A percentile compares a stretch with the other conserved stretches of the same genome.
phyloP scores from a whole-genome alignment of 73 alveolate genomes.

The Tetrahymena malaccensis region DNA sequence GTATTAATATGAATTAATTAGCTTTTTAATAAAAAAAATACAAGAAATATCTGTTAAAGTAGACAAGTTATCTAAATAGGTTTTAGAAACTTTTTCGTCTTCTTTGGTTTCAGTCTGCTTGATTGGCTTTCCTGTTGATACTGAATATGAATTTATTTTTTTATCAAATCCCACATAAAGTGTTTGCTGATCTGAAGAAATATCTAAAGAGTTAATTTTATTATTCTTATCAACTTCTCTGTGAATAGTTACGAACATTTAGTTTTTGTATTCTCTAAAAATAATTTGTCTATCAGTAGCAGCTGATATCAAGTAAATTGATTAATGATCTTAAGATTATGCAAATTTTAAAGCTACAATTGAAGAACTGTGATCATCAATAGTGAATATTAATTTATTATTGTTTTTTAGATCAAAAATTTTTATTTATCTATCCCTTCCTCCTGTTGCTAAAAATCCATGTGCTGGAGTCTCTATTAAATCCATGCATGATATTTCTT shows the following conservation, averaged over 20 bases:
- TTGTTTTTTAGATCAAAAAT: conserved; percentile 11
- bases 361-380: conserved; percentile 72
- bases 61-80: conserved; percentile 5
- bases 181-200: conserved; percentile 6
- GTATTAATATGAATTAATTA: neutral
- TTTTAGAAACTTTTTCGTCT: conserved; percentile 1
- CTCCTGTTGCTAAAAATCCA: conserved; percentile 43
- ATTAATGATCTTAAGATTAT: conserved; percentile 21
- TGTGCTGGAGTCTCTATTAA: conserved; percentile 27
- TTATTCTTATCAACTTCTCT: conserved; percentile 9
- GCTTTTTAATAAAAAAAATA: neutral
- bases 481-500: conserved; percentile 56
- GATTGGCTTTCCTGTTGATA: conserved; percentile 22
- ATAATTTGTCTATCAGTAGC: conserved; percentile 69
- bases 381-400: conserved; percentile 36
- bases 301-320: conserved; percentile 39
- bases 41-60: conserved; percentile 10
- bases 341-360: conserved; percentile 60
- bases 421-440: conserved; percentile 52
- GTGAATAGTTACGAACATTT: conserved; percentile 7
- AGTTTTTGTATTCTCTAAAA: conserved; percentile 47
- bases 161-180: conserved; percentile 37
- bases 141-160: conserved; percentile 2
- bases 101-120: conserved; percentile 28
- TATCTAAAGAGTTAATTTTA: conserved; percentile 32